Percentiles rank a stretch among this genome's conserved stretches.
These are phyloP conservation scores for Gleditsia sinensis DNA, from an alignment of 306 rosid species.

Conservation along the genomic window DNA sequence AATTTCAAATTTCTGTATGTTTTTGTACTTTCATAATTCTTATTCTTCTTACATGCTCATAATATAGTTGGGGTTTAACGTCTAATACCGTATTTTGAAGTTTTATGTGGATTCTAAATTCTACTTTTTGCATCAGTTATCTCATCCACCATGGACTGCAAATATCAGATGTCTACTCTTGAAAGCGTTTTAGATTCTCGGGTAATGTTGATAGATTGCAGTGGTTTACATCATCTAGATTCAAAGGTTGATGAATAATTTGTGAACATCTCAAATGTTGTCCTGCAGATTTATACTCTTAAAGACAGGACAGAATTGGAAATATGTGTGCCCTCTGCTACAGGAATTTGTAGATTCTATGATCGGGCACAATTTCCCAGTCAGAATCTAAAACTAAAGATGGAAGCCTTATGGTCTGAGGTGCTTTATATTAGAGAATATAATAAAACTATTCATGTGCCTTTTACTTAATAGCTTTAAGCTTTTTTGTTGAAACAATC, in stretches of 20 bases:
- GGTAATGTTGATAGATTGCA: slow-evolving; percentile 34
- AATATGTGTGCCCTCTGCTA: slow-evolving; percentile 50
- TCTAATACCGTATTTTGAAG: background rate
- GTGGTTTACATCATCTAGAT: background rate
- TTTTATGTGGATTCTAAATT: background rate
- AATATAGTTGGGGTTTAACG: background rate
- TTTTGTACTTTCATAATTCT: background rate
- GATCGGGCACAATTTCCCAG: slow-evolving; percentile 36
- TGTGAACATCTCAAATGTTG: slow-evolving; percentile 20
- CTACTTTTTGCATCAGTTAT: slow-evolving; percentile 47
- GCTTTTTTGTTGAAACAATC: background rate
- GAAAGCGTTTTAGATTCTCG: slow-evolving; percentile 68
- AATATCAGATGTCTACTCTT: slow-evolving; percentile 63
- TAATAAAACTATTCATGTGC: too few species aligned
- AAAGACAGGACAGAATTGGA: slow-evolving; percentile 60
- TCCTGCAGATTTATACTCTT: slow-evolving; percentile 52
- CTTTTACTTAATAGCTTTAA: too few species aligned
- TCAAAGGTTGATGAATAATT: background rate
- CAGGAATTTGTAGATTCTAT: slow-evolving; percentile 53
- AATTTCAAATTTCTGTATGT: background rate
- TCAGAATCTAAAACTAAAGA: slow-evolving; percentile 49
- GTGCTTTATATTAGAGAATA: slow-evolving; percentile 26
- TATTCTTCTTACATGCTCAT: background rate
- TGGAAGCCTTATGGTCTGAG: slow-evolving; percentile 56
- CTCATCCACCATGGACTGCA: slow-evolving; percentile 57